Base-by-base conservation (phyloP, 2,329 filamentous ascomycete genomes). In the Fusarium sp. region DNA sequence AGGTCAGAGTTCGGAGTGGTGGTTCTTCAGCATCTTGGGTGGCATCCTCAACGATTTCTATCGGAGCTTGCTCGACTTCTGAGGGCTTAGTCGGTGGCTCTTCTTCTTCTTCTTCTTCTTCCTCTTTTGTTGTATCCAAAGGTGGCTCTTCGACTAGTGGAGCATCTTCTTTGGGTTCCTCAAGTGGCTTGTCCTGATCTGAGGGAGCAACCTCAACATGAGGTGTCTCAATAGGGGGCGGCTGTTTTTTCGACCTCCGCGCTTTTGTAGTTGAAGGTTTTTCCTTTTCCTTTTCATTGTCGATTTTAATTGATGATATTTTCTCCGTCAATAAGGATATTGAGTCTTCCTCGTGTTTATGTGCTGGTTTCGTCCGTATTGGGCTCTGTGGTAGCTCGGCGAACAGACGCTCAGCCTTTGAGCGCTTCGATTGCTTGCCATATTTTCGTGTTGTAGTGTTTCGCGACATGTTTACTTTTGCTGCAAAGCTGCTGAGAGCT, bases 361-460 rank as follows among this genome's bases (percentile, higher is more conserved):
- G 23, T 38, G 66, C 55, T 29, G 63, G 55, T 38, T 72, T 71
- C 46, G 69, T 76, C 51, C 83, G 81, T 55, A 82, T 65, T 3
- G 86, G 86, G 46, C 83, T 86, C 62, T 82, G 81, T 0, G 85
- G 84, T 8, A 87, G 75, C 69, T 86, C 83, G 18, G 82, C 82
- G 67, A 87, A 86, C 46, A 86, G 76, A 20, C 83, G 80, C 42
- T 85, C 81, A 16, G 81, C 79, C 64, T 80, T 84, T 25, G 83
- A 79, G 46, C 82, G 82, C 63, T 80, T 85, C 29, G 80, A 79
- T 46, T 79, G 79, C 64, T 84, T 86, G 62, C 86, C 86, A 77
- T 87, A 88, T 62, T 81, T 84, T 3, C 84, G 82, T 9, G 80
- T 71, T 16, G 80, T 75, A 4, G 78, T 76, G 54, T 79, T 79